Conservation (phyloP, 2,329 filamentous ascomycete species). For the Aspergillus uvarum region DNA sequence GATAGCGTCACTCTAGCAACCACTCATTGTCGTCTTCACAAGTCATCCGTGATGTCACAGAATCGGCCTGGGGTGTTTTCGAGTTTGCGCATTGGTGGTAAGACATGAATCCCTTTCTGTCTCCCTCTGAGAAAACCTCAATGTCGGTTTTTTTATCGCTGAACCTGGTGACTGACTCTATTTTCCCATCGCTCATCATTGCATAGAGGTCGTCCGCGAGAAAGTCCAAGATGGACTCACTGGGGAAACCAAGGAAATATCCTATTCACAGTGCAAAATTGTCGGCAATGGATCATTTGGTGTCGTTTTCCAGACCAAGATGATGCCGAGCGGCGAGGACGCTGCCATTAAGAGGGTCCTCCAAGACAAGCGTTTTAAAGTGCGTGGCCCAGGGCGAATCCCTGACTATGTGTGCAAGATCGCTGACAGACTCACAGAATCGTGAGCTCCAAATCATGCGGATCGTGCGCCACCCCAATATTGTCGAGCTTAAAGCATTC, state of each 20-base stretch:
- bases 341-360: slow-evolving; percentile 98
- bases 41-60: slow-evolving; percentile 69
- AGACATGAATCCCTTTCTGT: slow-evolving; percentile 42
- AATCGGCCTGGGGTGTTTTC: slow-evolving; percentile 87
- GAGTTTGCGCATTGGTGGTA: slow-evolving; percentile 94
- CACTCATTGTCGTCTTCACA: slow-evolving; percentile 22
- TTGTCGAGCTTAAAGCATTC: slow-evolving; percentile 97
- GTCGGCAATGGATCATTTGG: slow-evolving; percentile 98
- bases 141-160: slow-evolving; percentile 22
- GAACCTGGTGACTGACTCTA: slow-evolving; percentile 15
- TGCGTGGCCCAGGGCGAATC: slow-evolving; percentile 40
- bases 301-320: slow-evolving; percentile 98
- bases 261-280: slow-evolving; percentile 99
- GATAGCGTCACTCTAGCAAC: slow-evolving; percentile 34
- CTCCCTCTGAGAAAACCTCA: slow-evolving; percentile 16
- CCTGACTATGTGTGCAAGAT: not conserved
- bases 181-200: slow-evolving; percentile 14
- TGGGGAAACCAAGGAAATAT: slow-evolving; percentile 92
- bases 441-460: slow-evolving; percentile 99
- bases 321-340: slow-evolving; percentile 96
- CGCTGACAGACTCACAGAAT: slow-evolving; percentile 63
- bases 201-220: slow-evolving; percentile 89
- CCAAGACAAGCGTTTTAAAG: slow-evolving; percentile 99
- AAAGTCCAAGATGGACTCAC: slow-evolving; percentile 98
- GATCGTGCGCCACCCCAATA: slow-evolving; percentile 97